phyloP scores from a whole-genome alignment of 2,329 filamentous ascomycete genomes.

The Penicillium concentricum region DNA sequence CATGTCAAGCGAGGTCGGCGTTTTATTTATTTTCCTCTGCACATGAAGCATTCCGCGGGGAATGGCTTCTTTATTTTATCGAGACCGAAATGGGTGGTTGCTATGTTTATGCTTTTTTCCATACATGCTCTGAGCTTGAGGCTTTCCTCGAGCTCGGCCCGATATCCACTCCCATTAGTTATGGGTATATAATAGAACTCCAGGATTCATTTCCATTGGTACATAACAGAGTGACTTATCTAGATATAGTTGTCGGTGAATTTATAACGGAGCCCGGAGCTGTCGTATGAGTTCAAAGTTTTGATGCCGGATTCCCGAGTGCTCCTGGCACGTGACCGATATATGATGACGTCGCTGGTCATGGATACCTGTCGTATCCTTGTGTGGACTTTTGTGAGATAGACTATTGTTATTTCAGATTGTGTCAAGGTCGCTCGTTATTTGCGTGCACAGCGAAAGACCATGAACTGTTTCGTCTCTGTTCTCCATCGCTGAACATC shows the following conservation, averaged over 20 bases:
- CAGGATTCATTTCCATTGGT: slow-evolving; percentile 4
- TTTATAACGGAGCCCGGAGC: background rate
- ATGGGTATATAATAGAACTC: slow-evolving; percentile 23
- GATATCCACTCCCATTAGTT: slow-evolving; percentile 5
- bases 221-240: background rate
- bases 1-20: slow-evolving; percentile 21
- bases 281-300: slow-evolving; percentile 5
- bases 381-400: background rate
- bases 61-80: slow-evolving; percentile 1
- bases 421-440: background rate
- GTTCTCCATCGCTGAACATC: slow-evolving; percentile 10
- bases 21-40: slow-evolving; percentile 12
- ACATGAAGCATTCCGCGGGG: slow-evolving; percentile 1
- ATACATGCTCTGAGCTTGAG: background rate
- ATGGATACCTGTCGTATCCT: background rate
- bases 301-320: slow-evolving; percentile 9
- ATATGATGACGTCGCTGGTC: slow-evolving; percentile 10
- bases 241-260: slow-evolving; percentile 9
- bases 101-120: slow-evolving; percentile 8
- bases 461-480: slow-evolving; percentile 9
- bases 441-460: slow-evolving; percentile 6
- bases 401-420: slow-evolving; percentile 1
- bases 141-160: background rate
- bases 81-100: slow-evolving; percentile 6
- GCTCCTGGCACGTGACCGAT: slow-evolving; percentile 9